Base-by-base conservation (phyloP, 2,329 filamentous ascomycete species). In the Fusarium subtropicale region DNA sequence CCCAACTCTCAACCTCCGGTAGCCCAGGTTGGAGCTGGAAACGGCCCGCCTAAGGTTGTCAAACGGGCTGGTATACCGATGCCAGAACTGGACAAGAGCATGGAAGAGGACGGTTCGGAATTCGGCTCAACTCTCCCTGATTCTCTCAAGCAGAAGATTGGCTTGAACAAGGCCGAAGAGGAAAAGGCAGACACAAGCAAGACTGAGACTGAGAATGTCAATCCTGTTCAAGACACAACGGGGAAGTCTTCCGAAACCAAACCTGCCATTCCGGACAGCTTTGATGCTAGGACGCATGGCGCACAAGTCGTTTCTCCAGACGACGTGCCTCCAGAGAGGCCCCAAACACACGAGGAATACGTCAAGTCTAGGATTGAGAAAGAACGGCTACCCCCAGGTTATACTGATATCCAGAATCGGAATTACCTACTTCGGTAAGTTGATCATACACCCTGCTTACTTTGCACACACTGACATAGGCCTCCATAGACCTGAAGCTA, bases 401-500 rank as follows among this genome's bases (percentile, higher is more conserved):
- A 86, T 66, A 78, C 81, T 10, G 71, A 73, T 28, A 79, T 90
- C 26, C 71, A 72, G 12, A 80, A 79, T 56, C 77, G 74, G 51
- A 79, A 81, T n/a, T 91, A 91, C 69, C 88, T 90, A 64, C 83
- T 91, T 34, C 82, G 88, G 88, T 90, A 83, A 76, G 83, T 66
- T 34, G 30, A 24, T 36, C 18, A 73, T 44, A 57, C 73, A 39
- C 69, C 7, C 56, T 64, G 24, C 45, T 68, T 38, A 18, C 9
- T 41, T 16, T 13, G 20, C 15, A 15, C 30, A 41, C 26, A 36
- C 51, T 64, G 50, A 56, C 54, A 58, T 20, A 18, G 36, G 74
- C 67, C 60, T 7, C 33, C 9, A 24, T 36, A 92, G 91, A 24
- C 92, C 93, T 22, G 93, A 97, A 82, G 92, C 92, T 1, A 94